These are phyloP conservation scores for Russula olivacea DNA, from an alignment of 768 basidiomycete genomes.

Conservation along the genomic window DNA sequence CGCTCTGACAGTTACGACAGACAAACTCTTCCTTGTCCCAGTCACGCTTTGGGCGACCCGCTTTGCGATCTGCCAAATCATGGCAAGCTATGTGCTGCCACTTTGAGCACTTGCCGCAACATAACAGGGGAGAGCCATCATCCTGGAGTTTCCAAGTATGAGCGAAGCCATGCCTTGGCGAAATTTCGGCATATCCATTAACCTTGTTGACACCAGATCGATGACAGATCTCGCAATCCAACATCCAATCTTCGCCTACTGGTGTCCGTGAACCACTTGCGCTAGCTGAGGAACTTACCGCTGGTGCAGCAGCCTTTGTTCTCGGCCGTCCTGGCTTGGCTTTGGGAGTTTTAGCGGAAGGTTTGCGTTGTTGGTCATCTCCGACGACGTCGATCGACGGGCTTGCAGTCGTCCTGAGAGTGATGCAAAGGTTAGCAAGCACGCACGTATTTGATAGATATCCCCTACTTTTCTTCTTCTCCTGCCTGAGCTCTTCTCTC, in stretches of 20 bases:
- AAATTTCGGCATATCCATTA: constrained; percentile 28
- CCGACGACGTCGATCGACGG: constrained; percentile 17
- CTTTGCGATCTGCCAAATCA: constrained; percentile 58
- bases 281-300: constrained; percentile 30
- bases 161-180: constrained; percentile 5
- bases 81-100: constrained; percentile 93
- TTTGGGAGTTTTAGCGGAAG: not conserved
- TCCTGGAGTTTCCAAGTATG: constrained; percentile 44
- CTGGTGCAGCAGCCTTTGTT: constrained; percentile 23
- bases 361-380: constrained; percentile 8
- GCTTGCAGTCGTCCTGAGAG: constrained; percentile 6
- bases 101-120: constrained; percentile 71
- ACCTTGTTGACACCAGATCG: constrained; percentile 70
- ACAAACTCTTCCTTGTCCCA: constrained; percentile 86
- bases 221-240: constrained; percentile 84
- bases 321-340: constrained; percentile 11
- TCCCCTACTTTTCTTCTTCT: constrained; percentile 25
- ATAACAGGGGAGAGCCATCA: constrained; percentile 72
- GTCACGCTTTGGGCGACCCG: constrained; percentile 63
- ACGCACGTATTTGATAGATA: not conserved
- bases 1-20: constrained; percentile 53
- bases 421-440: not conserved
- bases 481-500: constrained; percentile 11
- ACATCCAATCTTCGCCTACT: constrained; percentile 66
- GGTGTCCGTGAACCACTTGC: constrained; percentile 49